phyloP scores from a whole-genome alignment of 1,139 yeast species.

The Debaryomycetaceae sp. region DNA sequence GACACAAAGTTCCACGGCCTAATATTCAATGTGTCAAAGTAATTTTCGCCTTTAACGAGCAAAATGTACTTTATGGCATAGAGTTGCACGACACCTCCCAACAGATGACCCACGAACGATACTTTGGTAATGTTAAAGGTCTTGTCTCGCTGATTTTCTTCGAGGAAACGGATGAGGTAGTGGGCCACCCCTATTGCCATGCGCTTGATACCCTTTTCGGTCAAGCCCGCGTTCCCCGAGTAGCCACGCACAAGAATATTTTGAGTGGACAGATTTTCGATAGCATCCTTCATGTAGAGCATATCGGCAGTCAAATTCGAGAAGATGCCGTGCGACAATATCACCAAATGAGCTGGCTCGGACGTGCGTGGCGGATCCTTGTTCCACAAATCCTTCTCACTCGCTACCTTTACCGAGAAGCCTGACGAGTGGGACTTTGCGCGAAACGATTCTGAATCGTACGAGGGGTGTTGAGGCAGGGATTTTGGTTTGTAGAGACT shows the following conservation, averaged over 20 bases:
- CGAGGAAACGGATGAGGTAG: conserved; percentile 8
- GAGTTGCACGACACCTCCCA: conserved; percentile 16
- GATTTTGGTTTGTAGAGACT: neutral
- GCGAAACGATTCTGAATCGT: neutral
- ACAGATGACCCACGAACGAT: conserved; percentile 16
- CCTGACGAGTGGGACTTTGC: conserved; percentile 6
- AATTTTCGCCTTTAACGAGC: conserved; percentile 8
- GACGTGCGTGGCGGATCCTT: conserved; percentile 6
- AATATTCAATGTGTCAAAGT: conserved; percentile 8
- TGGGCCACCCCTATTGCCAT: conserved; percentile 11
- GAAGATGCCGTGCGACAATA: conserved; percentile 15
- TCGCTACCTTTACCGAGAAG: conserved; percentile 6
- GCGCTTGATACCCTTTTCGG: conserved; percentile 14
- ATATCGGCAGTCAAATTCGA: conserved; percentile 16
- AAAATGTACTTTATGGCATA: conserved; percentile 15
- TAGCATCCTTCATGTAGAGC: conserved; percentile 13
- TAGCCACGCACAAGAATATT: conserved; percentile 14
- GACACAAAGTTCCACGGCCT: conserved; percentile 12
- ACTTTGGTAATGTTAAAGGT: conserved; percentile 7
- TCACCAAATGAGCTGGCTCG: conserved; percentile 12
- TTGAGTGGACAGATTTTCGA: conserved; percentile 7
- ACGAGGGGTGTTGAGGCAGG: neutral
- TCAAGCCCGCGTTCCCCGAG: conserved; percentile 15
- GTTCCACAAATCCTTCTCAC: conserved; percentile 13
- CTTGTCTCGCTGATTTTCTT: conserved; percentile 3